These are phyloP conservation scores for Ophiocordyceps robertsii DNA, from an alignment of 2,329 filamentous ascomycete species.

Conservation along the genomic window DNA sequence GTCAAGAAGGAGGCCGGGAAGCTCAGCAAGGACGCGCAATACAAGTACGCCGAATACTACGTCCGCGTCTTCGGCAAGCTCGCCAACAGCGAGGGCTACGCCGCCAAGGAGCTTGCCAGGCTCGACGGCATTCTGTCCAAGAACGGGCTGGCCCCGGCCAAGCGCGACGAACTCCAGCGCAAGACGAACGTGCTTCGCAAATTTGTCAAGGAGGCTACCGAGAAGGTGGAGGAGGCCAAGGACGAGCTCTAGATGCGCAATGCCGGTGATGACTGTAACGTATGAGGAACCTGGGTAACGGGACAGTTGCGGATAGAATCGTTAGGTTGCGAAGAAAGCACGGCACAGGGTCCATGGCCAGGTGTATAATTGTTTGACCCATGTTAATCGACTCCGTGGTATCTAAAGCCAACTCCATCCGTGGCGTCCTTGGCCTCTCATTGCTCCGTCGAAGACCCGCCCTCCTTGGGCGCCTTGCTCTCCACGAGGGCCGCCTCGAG, in stretches of 20 bases:
- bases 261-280: neutral
- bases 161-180: slow-evolving; percentile 75
- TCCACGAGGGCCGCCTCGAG: slow-evolving; percentile 61
- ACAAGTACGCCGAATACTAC: slow-evolving; percentile 89
- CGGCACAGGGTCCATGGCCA: neutral
- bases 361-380: neutral
- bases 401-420: neutral
- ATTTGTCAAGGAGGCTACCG: slow-evolving; percentile 51
- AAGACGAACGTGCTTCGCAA: slow-evolving; percentile 79
- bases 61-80: slow-evolving; percentile 82
- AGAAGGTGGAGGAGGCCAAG: slow-evolving; percentile 27
- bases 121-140: slow-evolving; percentile 72
- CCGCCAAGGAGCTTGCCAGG: slow-evolving; percentile 71
- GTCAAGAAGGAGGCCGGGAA: slow-evolving; percentile 56
- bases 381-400: neutral
- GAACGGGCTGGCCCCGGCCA: slow-evolving; percentile 71
- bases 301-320: neutral
- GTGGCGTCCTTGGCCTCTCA: neutral
- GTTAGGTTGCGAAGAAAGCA: neutral
- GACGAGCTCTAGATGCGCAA: slow-evolving; percentile 21
- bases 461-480: slow-evolving; percentile 30
- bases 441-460: slow-evolving; percentile 18
- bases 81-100: slow-evolving; percentile 62
- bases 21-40: slow-evolving; percentile 46
- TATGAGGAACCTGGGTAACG: neutral